These are phyloP conservation scores for Alopecurus myosuroides DNA, from an alignment of 176 grass and related monocot genomes.

Conservation along the genomic window DNA sequence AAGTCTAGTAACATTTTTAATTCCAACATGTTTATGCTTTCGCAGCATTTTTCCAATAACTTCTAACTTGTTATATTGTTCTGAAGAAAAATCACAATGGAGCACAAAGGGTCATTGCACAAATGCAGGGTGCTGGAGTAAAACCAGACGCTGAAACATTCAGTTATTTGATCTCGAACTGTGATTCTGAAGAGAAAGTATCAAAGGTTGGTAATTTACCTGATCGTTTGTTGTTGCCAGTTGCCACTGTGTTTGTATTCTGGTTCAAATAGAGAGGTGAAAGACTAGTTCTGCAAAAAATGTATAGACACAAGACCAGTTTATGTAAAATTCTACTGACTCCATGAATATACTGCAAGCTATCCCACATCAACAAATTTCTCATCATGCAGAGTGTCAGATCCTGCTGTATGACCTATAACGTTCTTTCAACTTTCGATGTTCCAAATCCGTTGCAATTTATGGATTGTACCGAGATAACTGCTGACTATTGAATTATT, in stretches of 20 bases:
- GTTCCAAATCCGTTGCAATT: constrained; percentile 6
- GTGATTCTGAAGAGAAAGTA: constrained; percentile 68
- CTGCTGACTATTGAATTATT: constrained; percentile 26
- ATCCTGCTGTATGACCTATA: constrained; percentile 10
- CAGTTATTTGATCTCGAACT: constrained; percentile 85
- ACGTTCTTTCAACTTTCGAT: constrained; percentile 18
- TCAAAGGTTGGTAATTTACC: constrained; percentile 58
- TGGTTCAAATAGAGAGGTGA: constrained; percentile 8
- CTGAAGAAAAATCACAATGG: constrained; percentile 71
- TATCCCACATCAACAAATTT: constrained; percentile 6
- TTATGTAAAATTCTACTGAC: not conserved
- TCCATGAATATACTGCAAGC: not conserved
- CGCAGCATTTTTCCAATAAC: not conserved
- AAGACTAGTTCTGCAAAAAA: constrained; percentile 3
- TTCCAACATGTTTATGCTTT: not conserved
- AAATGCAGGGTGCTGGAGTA: constrained; percentile 73
- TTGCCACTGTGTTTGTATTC: constrained; percentile 20
- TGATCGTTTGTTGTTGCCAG: constrained; percentile 16
- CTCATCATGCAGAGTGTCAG: not conserved
- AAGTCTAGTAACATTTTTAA: not conserved
- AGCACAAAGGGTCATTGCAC: constrained; percentile 56
- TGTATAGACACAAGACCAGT: not conserved
- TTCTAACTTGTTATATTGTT: constrained; percentile 17
- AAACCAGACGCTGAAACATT: constrained; percentile 89
- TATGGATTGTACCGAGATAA: not conserved